Base-by-base conservation (phyloP, 441 rosid genomes). In the Brassica hybrid region DNA sequence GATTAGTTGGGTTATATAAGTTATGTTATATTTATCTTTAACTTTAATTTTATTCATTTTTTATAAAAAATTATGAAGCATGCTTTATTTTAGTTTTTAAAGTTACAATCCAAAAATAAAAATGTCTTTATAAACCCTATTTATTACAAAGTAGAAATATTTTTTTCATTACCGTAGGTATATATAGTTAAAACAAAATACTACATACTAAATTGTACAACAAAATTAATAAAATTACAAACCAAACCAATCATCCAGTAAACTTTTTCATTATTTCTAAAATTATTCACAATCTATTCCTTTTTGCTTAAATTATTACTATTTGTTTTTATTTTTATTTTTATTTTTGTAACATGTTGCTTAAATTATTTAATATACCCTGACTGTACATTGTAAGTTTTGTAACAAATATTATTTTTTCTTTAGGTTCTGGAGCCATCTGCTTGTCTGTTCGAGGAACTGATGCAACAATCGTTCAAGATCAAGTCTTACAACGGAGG, bases 401-500 rank as follows among this genome's bases (percentile, higher is more conserved):
- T 21, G 18, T 48, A 48, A 14, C 61, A 57, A 13, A 13, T 12
- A 18, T 18, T 18, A 57, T n/a, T 9, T 2, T 17, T 2, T 18
- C 4, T 66, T 17, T 17, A 79, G 82, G 82, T 79, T 23, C 14
- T 94, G 1, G 97, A 94, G 86, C 98, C 98, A 50, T 94, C 97
- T 0, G 17, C 48, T 57, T 91, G 97, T 66, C 52, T 73, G 69
- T 90, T 94, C 13, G 76, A 91, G 50, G 83, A 87, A 11, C 19
- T 94, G 66, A 83, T 87, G 90, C 7, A 16, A 1, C 88, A 88
- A 48, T 81, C 79, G 3, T 65, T 62, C 10, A 72, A 71, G 60
- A 43, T 90, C 12, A 78, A 50, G 19, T 88, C 97, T 0, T 91
- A 88, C 62, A 94, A 92, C 2, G 97, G 94, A 0, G 97, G 97